Base-by-base conservation (phyloP, 768 basidiomycete genomes). In the Pleurotus tuoliensis region DNA sequence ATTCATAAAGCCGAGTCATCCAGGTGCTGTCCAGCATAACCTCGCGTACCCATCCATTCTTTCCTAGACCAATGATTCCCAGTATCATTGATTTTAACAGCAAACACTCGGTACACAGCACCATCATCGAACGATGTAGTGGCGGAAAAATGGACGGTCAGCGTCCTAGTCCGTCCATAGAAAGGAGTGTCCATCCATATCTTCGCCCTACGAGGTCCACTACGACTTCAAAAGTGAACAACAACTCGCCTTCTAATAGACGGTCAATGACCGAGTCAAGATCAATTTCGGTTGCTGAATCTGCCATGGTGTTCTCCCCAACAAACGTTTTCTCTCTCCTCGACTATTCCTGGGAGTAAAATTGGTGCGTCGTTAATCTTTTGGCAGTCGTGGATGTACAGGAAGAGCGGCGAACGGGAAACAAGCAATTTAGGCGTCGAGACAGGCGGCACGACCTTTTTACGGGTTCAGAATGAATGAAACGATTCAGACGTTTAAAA, bases 261-360 rank as follows among this genome's bases (percentile, higher is more conserved):
- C 94, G 84, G 86, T 98, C 96, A 69, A 99, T 98, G 80, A 99
- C 94, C 73, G 94, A 95, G 82, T 99, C 96, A 60, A 98, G 84
- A 83, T 99, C 96, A 76, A 99, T 96, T 73, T 98, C 96, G 69
- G 88, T 89, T 59, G 83, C 76, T 63, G 86, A 77, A 67, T 92
- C 90, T 68, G 89, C 85, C 90, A 91, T 91, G 56, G 38, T 25
- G 25, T 20, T 15, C n/a, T 41, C 37, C 38, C 39, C 37, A 39
- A 50, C 46, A 50, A 50, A 34, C 48, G 48, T 37, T 50, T 15
- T 37, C 48, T 50, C 38, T 34, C 48, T 50, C 48, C 25, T 34
- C 24, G 18, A 22, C 13, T 34, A 37, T 50, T 44, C 43, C 52
- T 41, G 27, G 52, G 39, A 16, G 37, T n/a, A n/a, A 37, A 20